Evolutionary conservation across 2,329 filamentous ascomycete genomes (phyloP), one percentile per base, ranked within the genome.

Genomic region (Pseudogymnoascus sp.): DNA sequence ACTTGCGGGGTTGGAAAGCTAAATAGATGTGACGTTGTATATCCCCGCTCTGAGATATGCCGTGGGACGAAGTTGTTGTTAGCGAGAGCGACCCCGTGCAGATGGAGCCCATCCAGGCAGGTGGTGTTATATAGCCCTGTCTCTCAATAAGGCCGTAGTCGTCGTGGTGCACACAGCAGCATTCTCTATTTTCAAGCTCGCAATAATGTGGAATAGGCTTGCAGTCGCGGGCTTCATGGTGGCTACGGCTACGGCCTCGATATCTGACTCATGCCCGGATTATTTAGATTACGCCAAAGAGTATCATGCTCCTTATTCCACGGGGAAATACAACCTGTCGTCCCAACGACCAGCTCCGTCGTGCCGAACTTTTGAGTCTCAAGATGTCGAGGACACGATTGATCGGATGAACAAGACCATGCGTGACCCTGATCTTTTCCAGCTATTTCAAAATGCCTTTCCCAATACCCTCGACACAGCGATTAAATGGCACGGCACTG

Each of bases 321-420:
- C 83, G n/a, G 93, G 93, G 11, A 85, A 85, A 6, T 83, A 95
- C 73, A 79, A 84, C 64, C 85, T 96, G 7, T 89, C 92, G 1
- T 96, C 84, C 74, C 92, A 96, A 78, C 85, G 93, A 28, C 93
- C 93, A 0, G 82, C 82, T 1, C 79, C 83, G 62, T 82, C 84
- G 70, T 97, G 93, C 74, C 88, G 93, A 62, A 96, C 90, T 0
- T 96, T 95, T 79, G 84, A 85, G 67, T 90, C 90, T 2, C 82
- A 86, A 1, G 81, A 86, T 6, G 90, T 96, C 4, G 93, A 97
- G 73, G 79, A 86, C 63, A 83, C 90, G 48, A 90, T 97, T 65
- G 76, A 83, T 23, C 81, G 88, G 67, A 84, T 96, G 79, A 86
- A 85, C 41, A 77, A 79, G 28, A 81, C 83, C 61, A 86, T 97